phyloP scores from a whole-genome alignment of 352 stramenopile genomes.

The Blastocystis sp. region DNA sequence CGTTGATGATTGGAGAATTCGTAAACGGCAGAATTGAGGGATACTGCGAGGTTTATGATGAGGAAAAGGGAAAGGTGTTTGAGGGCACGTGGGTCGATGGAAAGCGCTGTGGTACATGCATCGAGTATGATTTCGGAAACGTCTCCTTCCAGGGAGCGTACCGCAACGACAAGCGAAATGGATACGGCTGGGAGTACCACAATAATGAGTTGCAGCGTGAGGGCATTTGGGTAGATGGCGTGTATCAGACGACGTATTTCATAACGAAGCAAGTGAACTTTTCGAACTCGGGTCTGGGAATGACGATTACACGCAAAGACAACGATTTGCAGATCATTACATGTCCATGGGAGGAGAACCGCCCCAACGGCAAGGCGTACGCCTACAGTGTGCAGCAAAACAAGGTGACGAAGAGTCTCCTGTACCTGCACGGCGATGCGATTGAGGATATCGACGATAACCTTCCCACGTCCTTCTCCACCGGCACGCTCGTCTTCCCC shows the following conservation, averaged over 20 bases:
- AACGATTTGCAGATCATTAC: background rate
- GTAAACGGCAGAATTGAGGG: constrained; percentile 3
- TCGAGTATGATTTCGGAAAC: constrained; percentile 45
- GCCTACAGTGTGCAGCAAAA: constrained; percentile 15
- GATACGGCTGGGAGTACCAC: constrained; percentile 48
- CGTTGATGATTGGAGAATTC: constrained; percentile 17
- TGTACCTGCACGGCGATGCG: constrained; percentile 43
- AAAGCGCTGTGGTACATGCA: constrained; percentile 32
- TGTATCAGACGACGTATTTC: constrained; percentile 27
- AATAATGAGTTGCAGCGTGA: constrained; percentile 43
- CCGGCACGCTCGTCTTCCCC: background rate
- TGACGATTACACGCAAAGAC: background rate
- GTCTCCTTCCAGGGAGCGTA: constrained; percentile 40
- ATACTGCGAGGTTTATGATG: constrained; percentile 19
- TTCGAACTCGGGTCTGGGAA: background rate
- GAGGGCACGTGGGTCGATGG: constrained; percentile 22
- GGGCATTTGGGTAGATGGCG: constrained; percentile 23
- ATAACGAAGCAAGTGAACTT: constrained; percentile 32
- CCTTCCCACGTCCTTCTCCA: background rate
- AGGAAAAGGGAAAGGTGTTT: constrained; percentile 23
- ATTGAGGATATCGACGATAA: background rate
- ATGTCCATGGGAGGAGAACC: background rate
- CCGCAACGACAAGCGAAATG: constrained; percentile 39
- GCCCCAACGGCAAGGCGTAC: background rate
- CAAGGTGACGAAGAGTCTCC: background rate